These are phyloP conservation scores for Leucaena leucocephala DNA, from an alignment of 306 rosid species.

Conservation along the genomic window DNA sequence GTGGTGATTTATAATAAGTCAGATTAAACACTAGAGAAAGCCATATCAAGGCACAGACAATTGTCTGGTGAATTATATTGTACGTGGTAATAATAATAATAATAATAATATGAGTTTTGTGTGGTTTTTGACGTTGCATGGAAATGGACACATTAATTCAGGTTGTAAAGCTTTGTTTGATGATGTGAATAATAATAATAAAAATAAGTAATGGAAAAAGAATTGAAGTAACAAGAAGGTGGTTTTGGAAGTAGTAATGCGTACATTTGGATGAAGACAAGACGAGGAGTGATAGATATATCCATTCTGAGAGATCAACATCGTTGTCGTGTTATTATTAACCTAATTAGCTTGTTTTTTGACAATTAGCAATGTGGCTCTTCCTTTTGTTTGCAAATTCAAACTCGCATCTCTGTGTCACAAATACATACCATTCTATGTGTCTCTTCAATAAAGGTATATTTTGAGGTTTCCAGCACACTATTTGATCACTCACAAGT, in stretches of 20 bases:
- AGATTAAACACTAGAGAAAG: background rate
- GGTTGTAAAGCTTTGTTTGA: background rate
- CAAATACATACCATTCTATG: background rate
- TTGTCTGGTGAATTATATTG: background rate
- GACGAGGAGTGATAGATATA: background rate
- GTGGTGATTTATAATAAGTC: background rate
- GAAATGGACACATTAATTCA: background rate
- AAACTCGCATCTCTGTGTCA: background rate
- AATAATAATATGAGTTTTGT: background rate
- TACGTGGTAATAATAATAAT: background rate
- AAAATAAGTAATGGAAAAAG: background rate
- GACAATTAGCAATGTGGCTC: background rate
- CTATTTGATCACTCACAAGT: background rate
- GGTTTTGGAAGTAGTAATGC: background rate
- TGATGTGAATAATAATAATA: background rate
- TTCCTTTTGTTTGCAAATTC: conserved; percentile 12
- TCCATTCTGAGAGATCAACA: background rate
- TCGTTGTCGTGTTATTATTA: background rate
- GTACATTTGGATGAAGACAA: background rate
- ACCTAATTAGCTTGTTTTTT: background rate
- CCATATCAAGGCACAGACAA: background rate
- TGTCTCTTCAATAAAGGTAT: background rate
- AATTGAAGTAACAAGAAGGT: background rate
- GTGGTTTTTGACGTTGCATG: background rate
- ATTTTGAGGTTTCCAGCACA: background rate